Evolutionary conservation across 139 green algal genomes (phyloP).

Genomic region (Chlorella ohadii): DNA sequence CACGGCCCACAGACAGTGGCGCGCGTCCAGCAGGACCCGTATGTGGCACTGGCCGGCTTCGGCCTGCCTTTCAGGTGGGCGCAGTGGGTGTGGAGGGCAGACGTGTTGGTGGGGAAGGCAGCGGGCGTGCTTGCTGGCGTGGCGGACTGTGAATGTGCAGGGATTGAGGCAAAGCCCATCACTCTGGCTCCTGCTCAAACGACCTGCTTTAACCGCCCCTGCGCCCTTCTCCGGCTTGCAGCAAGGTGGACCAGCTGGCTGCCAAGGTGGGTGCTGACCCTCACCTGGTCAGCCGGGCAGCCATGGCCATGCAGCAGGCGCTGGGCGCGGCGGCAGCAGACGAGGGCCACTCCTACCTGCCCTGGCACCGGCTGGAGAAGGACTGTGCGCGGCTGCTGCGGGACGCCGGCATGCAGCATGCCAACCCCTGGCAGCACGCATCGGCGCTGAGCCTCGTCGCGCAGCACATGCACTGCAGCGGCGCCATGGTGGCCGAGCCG

Average conservation of each 20-base stretch:
- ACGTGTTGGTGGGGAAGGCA: too few relatives aligned
- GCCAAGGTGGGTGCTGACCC: constrained; percentile 7
- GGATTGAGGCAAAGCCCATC: too few relatives aligned
- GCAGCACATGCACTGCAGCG: constrained; percentile 34
- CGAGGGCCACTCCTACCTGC: constrained; percentile 61
- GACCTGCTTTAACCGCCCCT: background rate
- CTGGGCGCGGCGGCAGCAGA: constrained; percentile 31
- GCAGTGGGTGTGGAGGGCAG: background rate
- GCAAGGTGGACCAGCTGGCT: constrained; percentile 51
- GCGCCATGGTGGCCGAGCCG: constrained; percentile 33
- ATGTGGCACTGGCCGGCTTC: constrained; percentile 11
- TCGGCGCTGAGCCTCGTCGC: constrained; percentile 25
- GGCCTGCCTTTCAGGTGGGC: constrained; percentile 28
- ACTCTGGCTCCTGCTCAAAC: too few relatives aligned
- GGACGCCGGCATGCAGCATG: background rate
- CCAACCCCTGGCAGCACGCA: constrained; percentile 29
- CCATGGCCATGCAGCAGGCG: constrained; percentile 39
- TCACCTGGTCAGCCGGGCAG: constrained; percentile 44
- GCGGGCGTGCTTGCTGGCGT: too few relatives aligned
- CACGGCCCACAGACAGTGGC: background rate
- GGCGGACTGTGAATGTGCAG: too few relatives aligned
- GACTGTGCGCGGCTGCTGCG: constrained; percentile 23
- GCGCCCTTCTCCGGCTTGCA: background rate
- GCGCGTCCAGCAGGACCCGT: constrained; percentile 28
- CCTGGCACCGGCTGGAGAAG: constrained; percentile 45